These are phyloP conservation scores for Fusarium sp. DNA, from an alignment of 2,329 filamentous ascomycete genomes.

Conservation along the genomic window DNA sequence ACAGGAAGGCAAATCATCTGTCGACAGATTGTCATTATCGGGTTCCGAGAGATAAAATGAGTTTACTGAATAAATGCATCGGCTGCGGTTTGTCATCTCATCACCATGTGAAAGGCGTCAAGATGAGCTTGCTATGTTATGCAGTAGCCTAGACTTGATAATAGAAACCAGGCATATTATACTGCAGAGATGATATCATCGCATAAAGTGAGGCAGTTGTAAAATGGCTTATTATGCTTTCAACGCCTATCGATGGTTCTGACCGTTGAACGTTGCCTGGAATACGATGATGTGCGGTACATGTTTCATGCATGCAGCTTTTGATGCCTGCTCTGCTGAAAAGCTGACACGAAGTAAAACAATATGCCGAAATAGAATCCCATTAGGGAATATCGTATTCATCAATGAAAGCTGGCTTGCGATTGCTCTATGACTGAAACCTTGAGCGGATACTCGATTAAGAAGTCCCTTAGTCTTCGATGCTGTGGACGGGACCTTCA, in stretches of 20 bases:
- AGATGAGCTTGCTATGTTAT: neutral
- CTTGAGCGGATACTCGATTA: conserved; percentile 8
- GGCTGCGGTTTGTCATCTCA: neutral
- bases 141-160: neutral
- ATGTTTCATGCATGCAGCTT: neutral
- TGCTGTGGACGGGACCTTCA: conserved; percentile 19
- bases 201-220: neutral
- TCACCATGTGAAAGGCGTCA: neutral
- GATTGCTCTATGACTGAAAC: neutral
- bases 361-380: neutral
- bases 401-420: neutral
- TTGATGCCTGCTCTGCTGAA: neutral
- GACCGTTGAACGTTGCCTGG: conserved; percentile 1
- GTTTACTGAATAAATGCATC: neutral
- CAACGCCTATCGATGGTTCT: neutral
- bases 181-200: neutral
- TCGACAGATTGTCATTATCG: neutral
- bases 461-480: neutral
- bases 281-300: neutral
- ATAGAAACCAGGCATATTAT: neutral
- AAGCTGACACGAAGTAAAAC: neutral
- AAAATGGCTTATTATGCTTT: neutral
- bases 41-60: neutral
- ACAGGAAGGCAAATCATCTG: neutral
- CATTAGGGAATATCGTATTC: neutral